Conservation (phyloP, 2,329 filamentous ascomycete genomes). For the Rhynchosporium secalis region DNA sequence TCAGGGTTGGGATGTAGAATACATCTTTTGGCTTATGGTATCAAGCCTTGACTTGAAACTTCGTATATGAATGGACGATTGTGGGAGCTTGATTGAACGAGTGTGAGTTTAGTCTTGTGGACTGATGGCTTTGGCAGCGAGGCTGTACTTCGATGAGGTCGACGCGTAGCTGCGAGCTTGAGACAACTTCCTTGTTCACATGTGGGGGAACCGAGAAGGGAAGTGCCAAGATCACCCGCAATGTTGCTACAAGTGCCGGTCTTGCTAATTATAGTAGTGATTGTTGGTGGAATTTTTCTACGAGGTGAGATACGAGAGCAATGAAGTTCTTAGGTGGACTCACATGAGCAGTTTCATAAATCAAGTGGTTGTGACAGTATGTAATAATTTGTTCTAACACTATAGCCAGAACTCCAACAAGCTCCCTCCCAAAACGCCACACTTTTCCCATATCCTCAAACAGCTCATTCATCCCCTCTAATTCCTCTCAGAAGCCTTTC, state of each 20-base stretch:
- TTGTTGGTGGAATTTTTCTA: no score
- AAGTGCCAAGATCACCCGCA: slow-evolving; percentile 6
- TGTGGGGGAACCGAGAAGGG: slow-evolving; percentile 2
- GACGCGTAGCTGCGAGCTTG: slow-evolving; percentile 2
- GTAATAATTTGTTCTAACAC: slow-evolving; percentile 11
- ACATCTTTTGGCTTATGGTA: slow-evolving; percentile 19
- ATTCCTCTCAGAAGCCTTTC: slow-evolving; percentile 29
- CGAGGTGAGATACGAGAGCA: not conserved
- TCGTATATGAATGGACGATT: not conserved
- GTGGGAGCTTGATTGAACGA: not conserved
- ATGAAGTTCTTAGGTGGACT: not conserved
- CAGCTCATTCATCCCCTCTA: not conserved
- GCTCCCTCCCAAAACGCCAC: slow-evolving; percentile 17
- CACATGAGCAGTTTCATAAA: not conserved
- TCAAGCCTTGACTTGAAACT: slow-evolving; percentile 21
- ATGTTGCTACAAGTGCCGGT: not conserved
- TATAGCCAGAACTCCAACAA: slow-evolving; percentile 16
- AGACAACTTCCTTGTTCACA: not conserved
- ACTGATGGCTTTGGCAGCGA: not conserved
- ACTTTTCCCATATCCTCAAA: slow-evolving; percentile 21
- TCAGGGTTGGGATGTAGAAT: slow-evolving; percentile 18
- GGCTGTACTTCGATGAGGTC: slow-evolving; percentile 1
- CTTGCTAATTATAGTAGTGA: not conserved
- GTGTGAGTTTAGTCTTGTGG: not conserved
- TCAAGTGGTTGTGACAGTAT: not conserved